These are phyloP conservation scores for Margaritispora aquatica DNA, from an alignment of 495 filamentous ascomycete species.

Conservation along the genomic window DNA sequence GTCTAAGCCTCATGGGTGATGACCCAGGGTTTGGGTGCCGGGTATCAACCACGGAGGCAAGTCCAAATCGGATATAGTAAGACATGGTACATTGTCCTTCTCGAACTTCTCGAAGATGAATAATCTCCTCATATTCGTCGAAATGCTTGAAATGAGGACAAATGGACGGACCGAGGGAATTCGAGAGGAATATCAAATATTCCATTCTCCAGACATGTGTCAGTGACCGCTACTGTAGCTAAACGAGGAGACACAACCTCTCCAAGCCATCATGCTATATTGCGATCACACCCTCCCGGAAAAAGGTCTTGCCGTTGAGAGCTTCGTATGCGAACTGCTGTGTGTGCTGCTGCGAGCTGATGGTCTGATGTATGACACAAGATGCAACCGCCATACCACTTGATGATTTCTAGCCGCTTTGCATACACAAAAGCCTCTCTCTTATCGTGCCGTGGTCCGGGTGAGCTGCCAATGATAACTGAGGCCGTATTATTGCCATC, in stretches of 20 bases:
- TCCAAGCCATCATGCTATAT: too few relatives aligned
- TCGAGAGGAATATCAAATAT: too few relatives aligned
- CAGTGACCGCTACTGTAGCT: neutral
- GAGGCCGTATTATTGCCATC: too few relatives aligned
- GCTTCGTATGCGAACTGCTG: too few relatives aligned
- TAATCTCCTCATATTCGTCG: constrained; percentile 4
- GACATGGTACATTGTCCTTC: neutral
- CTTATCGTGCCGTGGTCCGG: neutral
- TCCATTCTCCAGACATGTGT: too few relatives aligned
- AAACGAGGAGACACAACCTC: too few relatives aligned
- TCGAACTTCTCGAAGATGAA: constrained; percentile 1
- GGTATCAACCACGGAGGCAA: constrained; percentile 11
- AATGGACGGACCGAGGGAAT: neutral
- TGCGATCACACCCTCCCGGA: neutral
- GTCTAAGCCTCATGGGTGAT: neutral
- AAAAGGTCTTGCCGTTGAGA: neutral
- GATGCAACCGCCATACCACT: neutral
- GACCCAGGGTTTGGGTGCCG: constrained; percentile 10
- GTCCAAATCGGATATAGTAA: neutral
- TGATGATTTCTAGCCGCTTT: neutral
- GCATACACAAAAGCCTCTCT: neutral
- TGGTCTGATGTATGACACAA: neutral
- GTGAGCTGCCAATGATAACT: neutral
- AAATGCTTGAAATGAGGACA: neutral
- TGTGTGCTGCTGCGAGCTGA: neutral